Evolutionary conservation across 2,329 filamentous ascomycete species (phyloP).

Genomic region (Neonectria sp.): DNA sequence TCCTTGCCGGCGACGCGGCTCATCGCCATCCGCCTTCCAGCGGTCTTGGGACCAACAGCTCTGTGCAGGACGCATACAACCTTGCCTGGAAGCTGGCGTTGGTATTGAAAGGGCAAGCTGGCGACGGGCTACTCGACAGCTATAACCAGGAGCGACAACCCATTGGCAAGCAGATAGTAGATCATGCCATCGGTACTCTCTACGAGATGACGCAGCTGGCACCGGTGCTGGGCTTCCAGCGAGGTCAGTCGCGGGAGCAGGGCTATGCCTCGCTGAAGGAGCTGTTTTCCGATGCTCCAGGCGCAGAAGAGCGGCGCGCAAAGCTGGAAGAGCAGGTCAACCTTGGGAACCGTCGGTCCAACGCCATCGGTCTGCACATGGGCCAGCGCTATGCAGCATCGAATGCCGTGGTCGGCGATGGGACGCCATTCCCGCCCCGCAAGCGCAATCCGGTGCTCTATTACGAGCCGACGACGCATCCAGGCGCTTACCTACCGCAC

Average conservation of each 20-base stretch:
- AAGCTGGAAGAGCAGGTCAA: conserved; percentile 14
- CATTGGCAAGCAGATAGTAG: conserved; percentile 63
- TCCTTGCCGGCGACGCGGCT: conserved; percentile 66
- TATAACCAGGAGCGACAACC: conserved; percentile 65
- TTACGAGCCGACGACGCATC: conserved; percentile 67
- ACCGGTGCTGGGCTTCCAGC: conserved; percentile 60
- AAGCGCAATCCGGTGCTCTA: conserved; percentile 58
- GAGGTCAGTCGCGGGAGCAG: conserved; percentile 26
- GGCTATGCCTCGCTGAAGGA: conserved; percentile 31
- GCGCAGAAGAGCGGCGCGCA: conserved; percentile 25
- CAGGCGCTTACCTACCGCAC: conserved; percentile 72
- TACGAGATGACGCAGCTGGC: conserved; percentile 65
- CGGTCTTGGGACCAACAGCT: conserved; percentile 71
- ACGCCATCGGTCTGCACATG: conserved; percentile 28
- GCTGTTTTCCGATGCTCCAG: conserved; percentile 30
- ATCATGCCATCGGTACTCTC: conserved; percentile 70
- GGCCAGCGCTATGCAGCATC: conserved; percentile 30
- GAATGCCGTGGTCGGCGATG: conserved; percentile 54
- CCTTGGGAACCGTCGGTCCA: conserved; percentile 28
- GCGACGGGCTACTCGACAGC: conserved; percentile 56
- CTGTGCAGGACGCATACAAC: conserved; percentile 70
- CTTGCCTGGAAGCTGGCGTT: conserved; percentile 69
- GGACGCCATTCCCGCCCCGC: conserved; percentile 26
- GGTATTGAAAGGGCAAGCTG: conserved; percentile 54
- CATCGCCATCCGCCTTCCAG: conserved; percentile 72